Conservation (phyloP, 2,329 filamentous ascomycete genomes). For the Diaporthe ilicicola region DNA sequence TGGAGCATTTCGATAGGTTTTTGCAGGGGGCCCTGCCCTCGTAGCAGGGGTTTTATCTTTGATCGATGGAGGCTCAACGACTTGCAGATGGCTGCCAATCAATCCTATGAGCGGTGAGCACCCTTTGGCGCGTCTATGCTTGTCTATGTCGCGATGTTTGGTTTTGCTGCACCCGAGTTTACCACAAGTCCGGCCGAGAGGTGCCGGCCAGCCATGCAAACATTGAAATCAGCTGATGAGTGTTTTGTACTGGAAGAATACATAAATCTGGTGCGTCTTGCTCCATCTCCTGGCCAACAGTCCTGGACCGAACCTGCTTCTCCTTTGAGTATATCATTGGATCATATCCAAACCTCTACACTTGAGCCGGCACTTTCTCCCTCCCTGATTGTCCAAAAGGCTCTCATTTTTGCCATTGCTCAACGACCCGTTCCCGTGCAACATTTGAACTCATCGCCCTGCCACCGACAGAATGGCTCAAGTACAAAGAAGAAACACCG, state of each 20-base stretch:
- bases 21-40: constrained; percentile 13
- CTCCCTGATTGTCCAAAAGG: no score
- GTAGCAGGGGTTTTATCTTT: constrained; percentile 29
- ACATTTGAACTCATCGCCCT: neutral
- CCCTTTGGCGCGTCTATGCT: constrained; percentile 20
- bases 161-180: constrained; percentile 14
- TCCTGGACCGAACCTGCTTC: neutral
- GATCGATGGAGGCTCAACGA: constrained; percentile 27
- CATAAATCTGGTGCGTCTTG: constrained; percentile 24
- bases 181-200: neutral
- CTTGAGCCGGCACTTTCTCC: neutral
- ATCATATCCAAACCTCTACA: neutral
- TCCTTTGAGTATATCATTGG: neutral
- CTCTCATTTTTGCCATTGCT: neutral
- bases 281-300: neutral
- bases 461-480: constrained; percentile 26
- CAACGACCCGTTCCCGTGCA: neutral
- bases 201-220: constrained; percentile 7
- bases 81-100: constrained; percentile 20
- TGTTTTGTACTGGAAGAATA: neutral
- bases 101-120: constrained; percentile 34
- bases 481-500: constrained; percentile 30
- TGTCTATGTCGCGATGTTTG: constrained; percentile 19
- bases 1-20: constrained; percentile 27
- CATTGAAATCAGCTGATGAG: constrained; percentile 2